A percentile compares a stretch with the other conserved stretches of the same genome.
Evolutionary conservation across 2,329 filamentous ascomycete species (phyloP).

Genomic region (Beauveria asiatica): DNA sequence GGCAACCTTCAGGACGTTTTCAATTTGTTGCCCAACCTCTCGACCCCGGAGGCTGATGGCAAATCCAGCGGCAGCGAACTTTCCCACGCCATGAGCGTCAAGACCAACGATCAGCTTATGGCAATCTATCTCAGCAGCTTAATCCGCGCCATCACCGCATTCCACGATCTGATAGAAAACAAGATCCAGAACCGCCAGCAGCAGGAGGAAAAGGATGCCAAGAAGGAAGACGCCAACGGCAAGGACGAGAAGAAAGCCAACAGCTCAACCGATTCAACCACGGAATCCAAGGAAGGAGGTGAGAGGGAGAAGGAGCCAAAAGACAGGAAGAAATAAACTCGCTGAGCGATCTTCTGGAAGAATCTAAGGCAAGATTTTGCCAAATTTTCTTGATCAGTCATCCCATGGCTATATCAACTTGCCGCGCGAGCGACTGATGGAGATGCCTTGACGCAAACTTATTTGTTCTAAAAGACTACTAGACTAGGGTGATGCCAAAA

Average conservation of each 20-base stretch:
- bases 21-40: constrained; percentile 93
- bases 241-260: constrained; percentile 52
- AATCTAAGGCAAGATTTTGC: not conserved
- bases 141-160: constrained; percentile 95
- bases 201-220: constrained; percentile 88
- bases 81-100: constrained; percentile 93
- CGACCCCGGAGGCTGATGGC: constrained; percentile 64
- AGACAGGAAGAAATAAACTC: constrained; percentile 41
- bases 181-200: constrained; percentile 99
- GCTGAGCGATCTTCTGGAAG: not conserved
- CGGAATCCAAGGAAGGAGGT: constrained; percentile 39
- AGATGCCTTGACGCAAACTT: constrained; percentile 8
- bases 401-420: not conserved
- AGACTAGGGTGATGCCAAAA: not conserved
- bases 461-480: not conserved
- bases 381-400: not conserved
- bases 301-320: constrained; percentile 46
- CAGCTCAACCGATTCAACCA: constrained; percentile 29
- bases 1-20: constrained; percentile 99
- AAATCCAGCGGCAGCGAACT: constrained; percentile 70
- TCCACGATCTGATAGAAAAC: constrained; percentile 99
- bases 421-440: not conserved
- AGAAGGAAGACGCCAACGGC: constrained; percentile 60
- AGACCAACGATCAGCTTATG: constrained; percentile 99
- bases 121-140: constrained; percentile 94